A percentile compares a stretch with the other conserved stretches of the same genome.
Conservation (phyloP, 2,329 filamentous ascomycete species). For the Ophiostoma novo-ulmi region DNA sequence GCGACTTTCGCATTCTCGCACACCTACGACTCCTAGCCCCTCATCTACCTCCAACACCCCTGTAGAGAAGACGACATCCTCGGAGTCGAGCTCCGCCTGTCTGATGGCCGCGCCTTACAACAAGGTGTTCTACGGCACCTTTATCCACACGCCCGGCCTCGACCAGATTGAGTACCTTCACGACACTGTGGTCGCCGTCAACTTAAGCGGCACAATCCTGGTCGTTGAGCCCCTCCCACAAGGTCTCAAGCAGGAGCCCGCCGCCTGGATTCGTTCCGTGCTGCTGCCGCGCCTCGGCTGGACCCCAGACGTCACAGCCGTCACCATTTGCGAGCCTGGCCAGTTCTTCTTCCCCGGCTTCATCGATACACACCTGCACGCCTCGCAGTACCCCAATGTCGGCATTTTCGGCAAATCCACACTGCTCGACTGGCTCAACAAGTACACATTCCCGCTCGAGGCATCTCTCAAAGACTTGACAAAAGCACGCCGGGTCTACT, state of each 20-base stretch:
- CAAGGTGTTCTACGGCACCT: slow-evolving; percentile 50
- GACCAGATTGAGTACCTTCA: slow-evolving; percentile 49
- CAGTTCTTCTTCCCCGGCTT: slow-evolving; percentile 83
- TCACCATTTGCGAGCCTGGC: slow-evolving; percentile 36
- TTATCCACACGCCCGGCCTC: slow-evolving; percentile 49
- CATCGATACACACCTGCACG: slow-evolving; percentile 90
- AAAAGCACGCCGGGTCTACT: slow-evolving; percentile 68
- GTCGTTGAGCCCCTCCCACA: slow-evolving; percentile 38
- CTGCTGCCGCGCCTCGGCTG: slow-evolving; percentile 45
- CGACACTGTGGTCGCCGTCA: slow-evolving; percentile 48
- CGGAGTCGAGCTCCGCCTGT: neutral
- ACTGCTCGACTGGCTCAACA: slow-evolving; percentile 87
- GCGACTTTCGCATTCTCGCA: neutral
- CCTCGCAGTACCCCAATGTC: slow-evolving; percentile 87
- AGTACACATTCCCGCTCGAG: slow-evolving; percentile 92
- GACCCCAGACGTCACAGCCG: slow-evolving; percentile 39
- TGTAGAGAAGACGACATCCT: neutral
- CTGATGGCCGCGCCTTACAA: slow-evolving; percentile 4
- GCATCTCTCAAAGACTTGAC: slow-evolving; percentile 60
- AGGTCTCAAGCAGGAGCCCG: slow-evolving; percentile 22
- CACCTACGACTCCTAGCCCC: neutral
- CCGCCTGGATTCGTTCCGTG: slow-evolving; percentile 28
- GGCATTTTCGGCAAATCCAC: slow-evolving; percentile 93
- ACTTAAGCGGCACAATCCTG: slow-evolving; percentile 46
- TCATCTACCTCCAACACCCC: neutral